These are phyloP conservation scores for Leishmania tropica DNA, from an alignment of 208 protist species.

Conservation along the genomic window DNA sequence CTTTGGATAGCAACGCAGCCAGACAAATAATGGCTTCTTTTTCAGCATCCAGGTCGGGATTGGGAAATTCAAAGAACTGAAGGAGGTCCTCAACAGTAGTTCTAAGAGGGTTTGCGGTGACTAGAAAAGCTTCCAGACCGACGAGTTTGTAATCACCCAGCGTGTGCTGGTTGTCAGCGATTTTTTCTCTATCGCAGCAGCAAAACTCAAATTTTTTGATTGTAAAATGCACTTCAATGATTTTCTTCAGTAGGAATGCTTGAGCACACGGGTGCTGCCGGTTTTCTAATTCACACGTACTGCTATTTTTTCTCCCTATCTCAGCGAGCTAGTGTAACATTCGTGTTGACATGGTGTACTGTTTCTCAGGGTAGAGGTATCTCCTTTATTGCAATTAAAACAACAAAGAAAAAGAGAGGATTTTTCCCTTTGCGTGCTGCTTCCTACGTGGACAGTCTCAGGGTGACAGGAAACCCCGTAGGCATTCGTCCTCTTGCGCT, in stretches of 20 bases:
- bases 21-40: conserved; percentile 10
- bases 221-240: not conserved
- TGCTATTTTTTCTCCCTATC: conserved; percentile 3
- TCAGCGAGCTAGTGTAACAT: not conserved
- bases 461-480: not conserved
- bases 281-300: not conserved
- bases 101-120: conserved; percentile 16
- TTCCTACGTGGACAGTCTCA: not conserved
- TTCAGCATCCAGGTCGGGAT: conserved; percentile 24
- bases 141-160: not conserved
- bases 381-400: not conserved
- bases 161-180: not conserved
- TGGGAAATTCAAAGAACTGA: conserved; percentile 33
- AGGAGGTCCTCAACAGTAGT: conserved; percentile 25
- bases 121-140: not conserved
- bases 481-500: not conserved
- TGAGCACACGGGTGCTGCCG: not conserved
- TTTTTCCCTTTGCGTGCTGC: not conserved
- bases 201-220: not conserved
- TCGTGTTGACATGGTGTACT: not conserved
- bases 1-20: conserved; percentile 13
- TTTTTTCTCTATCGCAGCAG: not conserved
- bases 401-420: not conserved
- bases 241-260: not conserved
- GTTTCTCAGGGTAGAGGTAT: conserved; percentile 2